Evolutionary conservation across 192 early-diverging fungal species (phyloP).

Genomic region (Podila epigama): DNA sequence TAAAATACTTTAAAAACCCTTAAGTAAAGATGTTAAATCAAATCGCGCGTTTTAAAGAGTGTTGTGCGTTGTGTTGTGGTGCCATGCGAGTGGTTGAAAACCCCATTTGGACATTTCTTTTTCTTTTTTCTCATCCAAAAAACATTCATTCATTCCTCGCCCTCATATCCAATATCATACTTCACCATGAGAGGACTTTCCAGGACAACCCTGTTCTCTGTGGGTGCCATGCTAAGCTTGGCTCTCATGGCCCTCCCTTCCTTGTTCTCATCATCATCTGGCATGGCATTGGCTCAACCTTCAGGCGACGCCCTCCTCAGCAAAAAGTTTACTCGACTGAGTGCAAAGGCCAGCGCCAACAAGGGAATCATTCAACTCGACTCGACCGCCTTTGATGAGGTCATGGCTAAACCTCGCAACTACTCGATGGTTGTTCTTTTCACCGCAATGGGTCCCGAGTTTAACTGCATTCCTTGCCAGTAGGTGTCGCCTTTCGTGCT

Average conservation of each 20-base stretch:
- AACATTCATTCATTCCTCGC: not conserved
- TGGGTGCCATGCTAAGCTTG: constrained; percentile 6
- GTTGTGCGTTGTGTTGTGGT: too few relatives aligned
- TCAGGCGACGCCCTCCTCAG: constrained; percentile 6
- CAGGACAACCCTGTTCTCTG: constrained; percentile 20
- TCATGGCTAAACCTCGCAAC: constrained; percentile 68
- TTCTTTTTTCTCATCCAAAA: not conserved
- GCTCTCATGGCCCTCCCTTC: not conserved
- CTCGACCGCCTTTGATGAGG: constrained; percentile 61
- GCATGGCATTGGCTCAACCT: constrained; percentile 10
- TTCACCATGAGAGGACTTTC: constrained; percentile 19
- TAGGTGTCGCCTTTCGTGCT: constrained; percentile 51
- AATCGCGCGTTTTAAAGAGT: too few relatives aligned
- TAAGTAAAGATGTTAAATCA: not conserved
- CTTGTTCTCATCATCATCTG: constrained; percentile 13
- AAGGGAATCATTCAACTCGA: constrained; percentile 62
- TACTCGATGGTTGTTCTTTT: constrained; percentile 72
- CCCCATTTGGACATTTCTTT: too few relatives aligned
- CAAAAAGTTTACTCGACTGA: constrained; percentile 32
- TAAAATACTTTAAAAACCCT: not conserved
- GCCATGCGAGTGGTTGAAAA: too few relatives aligned
- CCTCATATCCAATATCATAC: not conserved
- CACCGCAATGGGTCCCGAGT: constrained; percentile 67
- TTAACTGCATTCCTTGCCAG: constrained; percentile 79
- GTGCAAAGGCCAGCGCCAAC: constrained; percentile 15